Percentiles rank a stretch among this genome's conserved stretches.
Conservation (phyloP, 179 eudicot species). For the Monotropa hypopitys region DNA sequence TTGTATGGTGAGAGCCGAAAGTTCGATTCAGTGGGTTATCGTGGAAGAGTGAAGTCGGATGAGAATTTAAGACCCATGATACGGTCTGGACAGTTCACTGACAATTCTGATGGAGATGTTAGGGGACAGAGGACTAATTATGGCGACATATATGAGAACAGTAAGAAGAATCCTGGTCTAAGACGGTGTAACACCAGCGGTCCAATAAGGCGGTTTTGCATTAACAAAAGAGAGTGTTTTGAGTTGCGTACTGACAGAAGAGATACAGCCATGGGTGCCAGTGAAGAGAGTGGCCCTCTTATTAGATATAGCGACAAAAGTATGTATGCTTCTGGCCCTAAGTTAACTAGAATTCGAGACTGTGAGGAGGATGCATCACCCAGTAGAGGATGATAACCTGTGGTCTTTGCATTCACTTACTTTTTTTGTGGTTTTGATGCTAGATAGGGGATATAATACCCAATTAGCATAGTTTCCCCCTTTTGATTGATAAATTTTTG, state of each 20-base stretch:
- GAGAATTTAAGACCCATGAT: slow-evolving; percentile 25
- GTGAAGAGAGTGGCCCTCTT: slow-evolving; percentile 23
- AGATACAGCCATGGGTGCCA: slow-evolving; percentile 18
- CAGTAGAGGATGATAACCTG: slow-evolving; percentile 13
- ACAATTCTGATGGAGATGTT: slow-evolving; percentile 23
- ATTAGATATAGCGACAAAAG: slow-evolving; percentile 17
- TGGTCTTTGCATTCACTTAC: neutral
- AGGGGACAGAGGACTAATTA: slow-evolving; percentile 27
- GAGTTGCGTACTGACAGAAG: slow-evolving; percentile 25
- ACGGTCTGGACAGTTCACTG: slow-evolving; percentile 35
- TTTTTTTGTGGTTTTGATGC: neutral
- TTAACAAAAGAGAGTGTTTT: slow-evolving; percentile 25
- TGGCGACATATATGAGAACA: slow-evolving; percentile 23
- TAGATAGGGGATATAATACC: slow-evolving; percentile 12
- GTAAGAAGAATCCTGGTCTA: slow-evolving; percentile 28
- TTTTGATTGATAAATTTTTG: neutral
- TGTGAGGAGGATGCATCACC: slow-evolving; percentile 18
- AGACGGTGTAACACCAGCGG: slow-evolving; percentile 27
- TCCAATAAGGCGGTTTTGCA: slow-evolving; percentile 28
- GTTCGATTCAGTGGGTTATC: slow-evolving; percentile 27
- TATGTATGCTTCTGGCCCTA: slow-evolving; percentile 17
- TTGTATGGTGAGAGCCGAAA: slow-evolving; percentile 23
- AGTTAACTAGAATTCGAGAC: slow-evolving; percentile 22
- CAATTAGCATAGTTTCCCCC: neutral
- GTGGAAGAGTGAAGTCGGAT: slow-evolving; percentile 30